Evolutionary conservation across 192 early-diverging fungal genomes (phyloP), one percentile per base, ranked within the genome.

Genomic region (Phycomyces blakesleeanus): DNA sequence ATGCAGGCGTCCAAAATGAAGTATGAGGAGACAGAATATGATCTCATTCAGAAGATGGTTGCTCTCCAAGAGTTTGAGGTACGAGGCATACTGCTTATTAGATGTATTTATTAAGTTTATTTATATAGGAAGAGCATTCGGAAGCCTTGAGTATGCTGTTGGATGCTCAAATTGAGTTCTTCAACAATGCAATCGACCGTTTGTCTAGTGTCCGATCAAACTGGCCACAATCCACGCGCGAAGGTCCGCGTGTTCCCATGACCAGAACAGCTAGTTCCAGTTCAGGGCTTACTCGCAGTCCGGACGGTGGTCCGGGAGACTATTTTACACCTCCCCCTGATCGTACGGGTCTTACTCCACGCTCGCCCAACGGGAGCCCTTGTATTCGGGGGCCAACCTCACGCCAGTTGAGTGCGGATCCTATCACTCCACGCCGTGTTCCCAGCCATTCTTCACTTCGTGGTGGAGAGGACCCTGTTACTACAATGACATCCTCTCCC

Each of bases 11-110:
- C 94, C 16, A 94, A 97, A 72, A 77, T 84, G 26, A 96, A 95
- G 68, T 98, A 97, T 64, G 96, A 98, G 58, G 96, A 97, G 59
- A 90, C 91, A 18, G 82, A 89, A 53, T 83, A 88, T 37, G 91
- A 93, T 54, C 69, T 93, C 34, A 82, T 86, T 10, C 78, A 81
- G 6, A 79, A 87, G 40, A 98, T 98, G 93, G 72, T 87, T 68
- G 69, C 80, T 42, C 75, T 98, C 59, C 87, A 92, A 67, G 90
- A 93, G 20, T 85, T 84, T 55, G 93, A 97, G 78, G 90, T 89
- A 86, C 77, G 79, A 15, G 24, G 22, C 22, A 26, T 6, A 55
- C 22, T n/a, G 41, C 7, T 14, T 18, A 11, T 5, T 47, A 22
- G 26, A 14, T 44, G 21, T 44, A 2, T 20, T 24, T 1, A 59